Evolutionary conservation across 345 rosid genomes (phyloP).

Genomic region (Citrus sinensis): DNA sequence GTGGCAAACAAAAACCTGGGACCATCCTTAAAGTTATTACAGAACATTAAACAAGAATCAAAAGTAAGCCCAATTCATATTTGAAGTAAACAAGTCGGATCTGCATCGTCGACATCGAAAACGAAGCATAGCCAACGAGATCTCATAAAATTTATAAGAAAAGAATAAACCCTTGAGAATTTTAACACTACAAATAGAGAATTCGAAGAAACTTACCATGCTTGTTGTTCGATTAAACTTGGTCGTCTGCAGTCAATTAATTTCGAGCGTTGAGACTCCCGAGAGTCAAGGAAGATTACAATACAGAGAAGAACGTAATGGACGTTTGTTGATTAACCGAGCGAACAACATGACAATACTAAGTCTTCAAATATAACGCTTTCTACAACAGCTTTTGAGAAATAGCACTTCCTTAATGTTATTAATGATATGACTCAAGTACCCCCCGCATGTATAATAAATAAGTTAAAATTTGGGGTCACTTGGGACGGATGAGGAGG

Average conservation of each 20-base stretch:
- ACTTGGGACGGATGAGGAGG: not conserved
- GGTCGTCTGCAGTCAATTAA: not conserved
- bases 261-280: not conserved
- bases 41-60: not conserved
- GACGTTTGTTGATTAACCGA: not conserved
- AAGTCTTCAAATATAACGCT: not conserved
- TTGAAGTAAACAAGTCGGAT: conserved; percentile 5
- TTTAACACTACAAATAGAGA: not conserved
- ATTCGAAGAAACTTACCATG: conserved; percentile 8
- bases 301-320: not conserved
- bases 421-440: not conserved
- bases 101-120: not conserved
- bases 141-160: too few relatives aligned
- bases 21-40: not conserved
- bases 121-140: not conserved
- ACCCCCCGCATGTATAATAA: not conserved
- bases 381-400: not conserved
- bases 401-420: not conserved
- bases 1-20: not conserved
- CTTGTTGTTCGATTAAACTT: not conserved
- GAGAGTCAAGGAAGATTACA: not conserved
- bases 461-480: not conserved
- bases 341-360: not conserved
- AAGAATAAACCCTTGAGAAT: not conserved
- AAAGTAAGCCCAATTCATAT: conserved; percentile 3